A percentile compares a stretch with the other conserved stretches of the same genome.
Evolutionary conservation across 345 rosid species (phyloP).

Genomic region (Pugionium dolabratum): DNA sequence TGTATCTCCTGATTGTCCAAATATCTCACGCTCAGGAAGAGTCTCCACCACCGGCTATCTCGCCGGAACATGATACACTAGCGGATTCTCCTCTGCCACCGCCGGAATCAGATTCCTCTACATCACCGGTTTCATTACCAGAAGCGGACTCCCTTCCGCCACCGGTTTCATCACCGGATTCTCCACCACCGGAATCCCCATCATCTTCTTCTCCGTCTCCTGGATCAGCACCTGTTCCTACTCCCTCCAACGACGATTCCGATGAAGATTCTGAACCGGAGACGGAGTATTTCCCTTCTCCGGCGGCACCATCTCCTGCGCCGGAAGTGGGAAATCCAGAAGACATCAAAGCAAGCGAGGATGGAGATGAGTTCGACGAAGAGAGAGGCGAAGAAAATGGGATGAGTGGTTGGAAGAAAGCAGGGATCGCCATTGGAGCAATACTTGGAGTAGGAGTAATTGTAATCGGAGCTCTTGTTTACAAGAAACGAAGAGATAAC

Average conservation of each 20-base stretch:
- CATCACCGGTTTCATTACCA: slow-evolving; percentile 8
- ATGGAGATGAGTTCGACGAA: not conserved
- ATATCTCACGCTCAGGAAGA: slow-evolving; percentile 18
- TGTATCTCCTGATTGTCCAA: slow-evolving; percentile 19
- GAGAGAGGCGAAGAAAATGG: not conserved
- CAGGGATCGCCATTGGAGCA: slow-evolving; percentile 32
- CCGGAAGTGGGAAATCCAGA: slow-evolving; percentile 14
- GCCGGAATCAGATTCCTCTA: not conserved
- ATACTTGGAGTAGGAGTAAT: slow-evolving; percentile 29
- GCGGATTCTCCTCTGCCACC: slow-evolving; percentile 1
- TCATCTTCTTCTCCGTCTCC: slow-evolving; percentile 11
- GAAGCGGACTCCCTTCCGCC: slow-evolving; percentile 9
- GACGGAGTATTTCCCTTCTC: slow-evolving; percentile 34
- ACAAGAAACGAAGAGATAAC: slow-evolving; percentile 44
- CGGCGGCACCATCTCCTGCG: slow-evolving; percentile 4
- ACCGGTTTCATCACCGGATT: not conserved
- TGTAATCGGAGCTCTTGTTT: slow-evolving; percentile 41
- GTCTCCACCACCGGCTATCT: slow-evolving; percentile 13
- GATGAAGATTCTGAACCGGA: slow-evolving; percentile 23
- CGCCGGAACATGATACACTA: not conserved
- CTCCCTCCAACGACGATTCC: slow-evolving; percentile 4
- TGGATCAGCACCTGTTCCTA: slow-evolving; percentile 15
- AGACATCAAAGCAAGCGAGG: slow-evolving; percentile 32
- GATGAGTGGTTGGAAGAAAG: slow-evolving; percentile 32
- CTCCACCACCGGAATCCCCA: slow-evolving; percentile 17